Evolutionary conservation across 495 filamentous ascomycete species (phyloP), one percentile per base, ranked within the genome.

Genomic region (Choiromyces venosus): DNA sequence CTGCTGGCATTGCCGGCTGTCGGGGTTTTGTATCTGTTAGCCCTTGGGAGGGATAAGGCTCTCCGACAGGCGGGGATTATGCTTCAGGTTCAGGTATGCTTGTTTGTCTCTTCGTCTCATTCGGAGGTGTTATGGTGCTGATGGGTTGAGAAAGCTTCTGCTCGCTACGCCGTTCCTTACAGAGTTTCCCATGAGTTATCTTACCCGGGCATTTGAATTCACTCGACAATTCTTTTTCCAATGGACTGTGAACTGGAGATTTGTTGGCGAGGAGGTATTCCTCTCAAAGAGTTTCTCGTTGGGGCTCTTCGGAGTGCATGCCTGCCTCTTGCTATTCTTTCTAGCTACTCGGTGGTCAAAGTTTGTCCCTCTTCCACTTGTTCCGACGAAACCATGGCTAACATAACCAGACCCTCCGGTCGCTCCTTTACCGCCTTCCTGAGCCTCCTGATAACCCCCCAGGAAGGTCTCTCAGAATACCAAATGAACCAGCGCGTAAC

Each of bases 221-320:
- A 91, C 91, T 37, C 86, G 95, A 65, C 87, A 90, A 76, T 99
- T 99, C 82, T 85, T 97, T 75, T 97, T 93, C 85, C 94, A 96
- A 81, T 98, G 95, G 95, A 98, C 95, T 0, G 95, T 99, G 72
- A 99, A 99, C 82, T 99, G 94, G 94, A 88, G 94, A 65, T 97
- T 99, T 77, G 82, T 97, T 7, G 89, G 90, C 18, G 93, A 97
- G 80, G 89, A 93, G 33, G 82, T 82, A 1, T 99, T 99, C 76
- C 85, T 96, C 35, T 96, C 92, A 68, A 87, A 83, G 70, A 81
- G 84, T 18, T 97, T 97, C 80, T 88, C 93, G 44, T 66, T 89
- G 29, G 82, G 82, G 10, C 84, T 99, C 61, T 83, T 97, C 29
- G 85, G 83, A 7, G 80, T 90, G 68, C 93, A 99, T 83, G 83